phyloP scores from a whole-genome alignment of 306 rosid genomes.

The Elaeagnus macrophylla region DNA sequence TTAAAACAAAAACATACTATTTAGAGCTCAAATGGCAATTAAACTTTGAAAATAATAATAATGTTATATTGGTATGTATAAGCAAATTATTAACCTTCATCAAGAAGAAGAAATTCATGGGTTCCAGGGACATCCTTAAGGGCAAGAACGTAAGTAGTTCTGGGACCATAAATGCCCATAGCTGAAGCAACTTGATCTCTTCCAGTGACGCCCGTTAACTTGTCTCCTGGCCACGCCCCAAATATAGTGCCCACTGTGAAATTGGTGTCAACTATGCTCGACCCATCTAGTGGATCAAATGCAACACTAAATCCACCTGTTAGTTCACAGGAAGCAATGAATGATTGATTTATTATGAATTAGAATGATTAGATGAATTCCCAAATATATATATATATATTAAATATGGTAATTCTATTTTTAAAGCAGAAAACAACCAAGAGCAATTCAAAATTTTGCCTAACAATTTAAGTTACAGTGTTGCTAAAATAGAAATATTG shows the following conservation, averaged over 20 bases:
- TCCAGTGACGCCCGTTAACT: constrained; percentile 79
- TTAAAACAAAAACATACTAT: too few species aligned
- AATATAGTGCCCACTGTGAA: constrained; percentile 96
- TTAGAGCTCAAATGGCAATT: too few species aligned
- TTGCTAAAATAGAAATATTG: too few species aligned
- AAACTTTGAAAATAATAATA: background rate
- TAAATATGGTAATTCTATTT: constrained; percentile 1
- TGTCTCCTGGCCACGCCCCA: constrained; percentile 99
- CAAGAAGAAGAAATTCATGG: constrained; percentile 92
- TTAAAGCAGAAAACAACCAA: too few species aligned
- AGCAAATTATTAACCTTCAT: constrained; percentile 53
- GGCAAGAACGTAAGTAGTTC: constrained; percentile 93
- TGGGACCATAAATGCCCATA: constrained; percentile 94
- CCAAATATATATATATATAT: too few species aligned
- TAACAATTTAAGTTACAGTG: too few species aligned
- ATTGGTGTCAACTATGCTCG: constrained; percentile 95
- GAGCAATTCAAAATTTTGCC: too few species aligned
- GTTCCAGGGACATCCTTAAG: constrained; percentile 80
- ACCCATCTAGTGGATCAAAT: constrained; percentile 97
- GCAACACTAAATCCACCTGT: constrained; percentile 99
- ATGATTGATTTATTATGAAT: too few species aligned
- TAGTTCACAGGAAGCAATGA: background rate
- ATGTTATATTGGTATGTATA: background rate
- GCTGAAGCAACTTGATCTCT: constrained; percentile 96
- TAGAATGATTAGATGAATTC: too few species aligned